Evolutionary conservation across 345 rosid species (phyloP), one percentile per base, ranked within the genome.

Genomic region (Syzygium jambos): DNA sequence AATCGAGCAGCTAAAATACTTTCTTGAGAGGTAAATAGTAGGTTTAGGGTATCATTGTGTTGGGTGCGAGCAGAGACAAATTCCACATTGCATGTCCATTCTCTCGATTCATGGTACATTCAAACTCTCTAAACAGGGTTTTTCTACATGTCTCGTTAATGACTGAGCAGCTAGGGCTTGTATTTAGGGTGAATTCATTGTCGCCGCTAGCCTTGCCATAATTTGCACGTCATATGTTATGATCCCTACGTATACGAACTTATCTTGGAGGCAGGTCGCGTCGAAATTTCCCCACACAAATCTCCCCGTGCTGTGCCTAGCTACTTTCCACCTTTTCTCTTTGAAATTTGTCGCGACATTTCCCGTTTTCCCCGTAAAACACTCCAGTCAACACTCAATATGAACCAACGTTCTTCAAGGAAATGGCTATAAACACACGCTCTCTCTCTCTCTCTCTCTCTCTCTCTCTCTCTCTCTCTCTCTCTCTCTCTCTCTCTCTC

Each of bases 381-480:
- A 13, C 73, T 61, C 73, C 19, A n/a, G 73, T 61, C 73, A 61
- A 61, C 16, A 61, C 17, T n/a, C 73, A n/a, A 61, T 61, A 61
- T 0, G 73, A 61, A 14, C 17, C 54, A 14, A 14, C 17, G 7
- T 52, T 52, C 54, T 52, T 52, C 54, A n/a, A 61, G 73, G n/a
- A n/a, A n/a, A 61, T n/a, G 73, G 73, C 34, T 61, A 61, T 61
- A 61, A 61, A 6, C 34, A 59, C 63, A 25, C 63, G 7, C 25
- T 8, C n/a, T n/a, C n/a, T n/a, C n/a, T n/a, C n/a, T n/a, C n/a
- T n/a, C n/a, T n/a, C n/a, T n/a, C n/a, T n/a, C n/a, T n/a, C n/a
- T 10, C 3, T 0, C 25, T 14, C 25, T 15, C 25, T 3, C 12
- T 17, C 0, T 34, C 13, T 14, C 25, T 8, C n/a, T n/a, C n/a